Evolutionary conservation across 345 rosid species (phyloP).

Genomic region (Cardamine occulta): DNA sequence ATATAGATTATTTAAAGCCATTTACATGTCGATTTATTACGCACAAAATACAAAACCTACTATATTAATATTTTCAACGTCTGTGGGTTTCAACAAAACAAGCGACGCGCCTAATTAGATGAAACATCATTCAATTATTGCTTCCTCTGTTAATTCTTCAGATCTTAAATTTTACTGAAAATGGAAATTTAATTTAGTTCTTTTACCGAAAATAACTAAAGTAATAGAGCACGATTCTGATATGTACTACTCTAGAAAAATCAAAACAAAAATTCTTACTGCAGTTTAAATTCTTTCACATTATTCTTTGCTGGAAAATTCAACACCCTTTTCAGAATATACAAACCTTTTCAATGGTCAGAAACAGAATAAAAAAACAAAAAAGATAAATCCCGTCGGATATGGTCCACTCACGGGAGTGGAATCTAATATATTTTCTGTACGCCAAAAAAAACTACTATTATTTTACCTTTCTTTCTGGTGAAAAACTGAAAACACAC

Average conservation of each 20-base stretch:
- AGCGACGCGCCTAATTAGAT: constrained; percentile 25
- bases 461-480: background rate
- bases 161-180: background rate
- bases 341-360: background rate
- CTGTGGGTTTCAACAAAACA: constrained; percentile 22
- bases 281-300: background rate
- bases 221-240: background rate
- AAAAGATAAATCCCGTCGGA: constrained; percentile 7
- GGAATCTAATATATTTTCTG: constrained; percentile 38
- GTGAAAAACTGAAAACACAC: constrained; percentile 14
- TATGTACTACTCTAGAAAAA: background rate
- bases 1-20: constrained; percentile 1
- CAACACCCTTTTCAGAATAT: constrained; percentile 20
- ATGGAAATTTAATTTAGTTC: background rate
- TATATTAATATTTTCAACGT: background rate
- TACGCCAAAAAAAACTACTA: background rate
- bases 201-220: background rate
- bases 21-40: constrained; percentile 12
- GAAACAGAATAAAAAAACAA: background rate
- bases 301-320: constrained; percentile 13
- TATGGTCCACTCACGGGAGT: constrained; percentile 44
- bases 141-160: background rate
- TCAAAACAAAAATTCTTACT: constrained; percentile 5
- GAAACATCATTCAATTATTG: constrained; percentile 25
- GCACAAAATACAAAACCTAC: background rate